Conservation (phyloP, 225 moss, liverwort and hornwort species). For the Marchantia paleacea region DNA sequence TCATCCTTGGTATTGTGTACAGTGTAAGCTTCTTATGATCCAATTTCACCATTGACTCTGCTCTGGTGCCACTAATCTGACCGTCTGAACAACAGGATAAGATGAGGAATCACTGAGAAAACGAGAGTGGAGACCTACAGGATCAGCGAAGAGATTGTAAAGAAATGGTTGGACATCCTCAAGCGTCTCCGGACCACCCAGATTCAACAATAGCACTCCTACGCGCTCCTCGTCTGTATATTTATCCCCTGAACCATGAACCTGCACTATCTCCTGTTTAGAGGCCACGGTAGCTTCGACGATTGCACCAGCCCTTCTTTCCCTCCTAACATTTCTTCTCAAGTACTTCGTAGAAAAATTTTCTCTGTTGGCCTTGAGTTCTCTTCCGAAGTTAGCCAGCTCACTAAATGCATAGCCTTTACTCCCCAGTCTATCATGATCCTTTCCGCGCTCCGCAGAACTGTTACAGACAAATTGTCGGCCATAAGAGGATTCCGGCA, state of each 20-base stretch:
- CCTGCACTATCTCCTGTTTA: conserved; percentile 43
- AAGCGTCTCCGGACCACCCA: conserved; percentile 90
- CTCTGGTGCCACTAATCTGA: no score
- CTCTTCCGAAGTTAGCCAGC: conserved; percentile 25
- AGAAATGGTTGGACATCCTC: conserved; percentile 94
- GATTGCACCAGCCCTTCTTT: conserved; percentile 1
- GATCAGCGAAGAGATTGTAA: conserved; percentile 92
- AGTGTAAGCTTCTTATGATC: no score
- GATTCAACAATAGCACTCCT: conserved; percentile 82
- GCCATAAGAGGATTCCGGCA: conserved; percentile 4
- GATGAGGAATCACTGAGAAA: neutral
- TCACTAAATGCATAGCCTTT: neutral
- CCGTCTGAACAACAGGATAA: neutral
- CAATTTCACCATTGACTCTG: no score
- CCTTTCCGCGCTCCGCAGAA: neutral
- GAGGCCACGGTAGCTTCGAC: conserved; percentile 46
- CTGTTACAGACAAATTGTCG: neutral
- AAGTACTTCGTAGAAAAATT: neutral
- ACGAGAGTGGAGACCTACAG: conserved; percentile 42
- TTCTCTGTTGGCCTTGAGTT: conserved; percentile 15
- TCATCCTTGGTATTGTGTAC: no score
- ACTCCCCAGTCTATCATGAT: conserved; percentile 8
- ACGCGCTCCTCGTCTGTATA: conserved; percentile 68
- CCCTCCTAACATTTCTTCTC: conserved; percentile 9
- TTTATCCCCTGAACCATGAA: conserved; percentile 37